A percentile compares a stretch with the other conserved stretches of the same genome.
phyloP scores from a whole-genome alignment of 257 asterid genomes.

The Solanum rostratum region DNA sequence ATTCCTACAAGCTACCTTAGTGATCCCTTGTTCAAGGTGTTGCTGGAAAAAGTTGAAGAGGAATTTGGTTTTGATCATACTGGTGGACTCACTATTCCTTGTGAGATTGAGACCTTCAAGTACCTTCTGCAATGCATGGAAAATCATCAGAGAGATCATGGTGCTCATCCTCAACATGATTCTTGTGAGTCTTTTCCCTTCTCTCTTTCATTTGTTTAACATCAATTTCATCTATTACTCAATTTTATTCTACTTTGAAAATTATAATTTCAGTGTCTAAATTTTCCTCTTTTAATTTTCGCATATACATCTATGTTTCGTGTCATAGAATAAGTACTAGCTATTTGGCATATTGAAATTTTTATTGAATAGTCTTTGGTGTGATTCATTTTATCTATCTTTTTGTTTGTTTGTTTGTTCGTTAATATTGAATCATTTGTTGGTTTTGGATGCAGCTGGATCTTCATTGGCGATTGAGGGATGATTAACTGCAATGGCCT shows the following conservation, averaged over 20 bases:
- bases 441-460: conserved; percentile 15
- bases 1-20: conserved; percentile 56
- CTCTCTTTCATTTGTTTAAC: not conserved
- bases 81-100: conserved; percentile 64
- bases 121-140: conserved; percentile 29
- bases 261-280: too few species aligned
- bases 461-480: conserved; percentile 14
- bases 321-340: not conserved
- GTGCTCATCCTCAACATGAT: not conserved
- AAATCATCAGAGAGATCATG: conserved; percentile 22
- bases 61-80: conserved; percentile 68
- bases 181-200: not conserved
- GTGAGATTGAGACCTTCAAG: conserved; percentile 47
- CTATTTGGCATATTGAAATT: not conserved
- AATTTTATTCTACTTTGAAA: not conserved
- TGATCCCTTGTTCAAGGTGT: conserved; percentile 48
- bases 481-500: not conserved
- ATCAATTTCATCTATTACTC: not conserved
- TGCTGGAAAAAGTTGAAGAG: conserved; percentile 62
- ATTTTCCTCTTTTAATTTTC: too few species aligned
- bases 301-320: not conserved
- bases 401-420: too few species aligned
- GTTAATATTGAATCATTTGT: not conserved
- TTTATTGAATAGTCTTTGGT: not conserved
- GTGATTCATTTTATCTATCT: not conserved